Conservation (phyloP, 257 asterid species). For the Solanum pinnatisectum region DNA sequence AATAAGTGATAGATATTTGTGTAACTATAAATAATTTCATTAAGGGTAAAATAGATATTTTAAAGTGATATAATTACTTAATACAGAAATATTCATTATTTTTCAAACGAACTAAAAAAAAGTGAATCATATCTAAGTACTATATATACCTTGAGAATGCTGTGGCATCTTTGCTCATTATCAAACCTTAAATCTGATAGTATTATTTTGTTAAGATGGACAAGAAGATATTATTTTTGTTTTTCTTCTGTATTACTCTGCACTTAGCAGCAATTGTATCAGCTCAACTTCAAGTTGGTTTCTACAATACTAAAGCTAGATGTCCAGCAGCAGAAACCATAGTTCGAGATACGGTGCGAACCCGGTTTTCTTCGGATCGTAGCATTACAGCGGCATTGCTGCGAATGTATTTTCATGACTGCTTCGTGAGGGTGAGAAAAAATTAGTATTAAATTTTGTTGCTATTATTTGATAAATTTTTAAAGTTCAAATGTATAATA, state of each 20-base stretch:
- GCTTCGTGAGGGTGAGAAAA: constrained; percentile 52
- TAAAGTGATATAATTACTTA: too few relatives aligned
- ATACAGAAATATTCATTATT: too few relatives aligned
- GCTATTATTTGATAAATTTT: background rate
- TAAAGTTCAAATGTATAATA: background rate
- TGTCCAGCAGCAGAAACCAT: constrained; percentile 53
- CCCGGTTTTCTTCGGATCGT: constrained; percentile 31
- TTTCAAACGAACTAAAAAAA: too few relatives aligned
- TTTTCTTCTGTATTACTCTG: constrained; percentile 11
- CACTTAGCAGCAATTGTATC: constrained; percentile 14
- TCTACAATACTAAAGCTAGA: constrained; percentile 23
- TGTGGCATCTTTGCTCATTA: background rate
- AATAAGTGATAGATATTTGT: too few relatives aligned
- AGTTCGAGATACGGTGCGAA: constrained; percentile 36
- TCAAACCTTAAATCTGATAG: background rate
- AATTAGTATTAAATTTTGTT: background rate
- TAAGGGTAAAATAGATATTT: too few relatives aligned
- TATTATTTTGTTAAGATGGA: constrained; percentile 11
- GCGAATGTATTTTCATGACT: constrained; percentile 80
- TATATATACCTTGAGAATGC: background rate
- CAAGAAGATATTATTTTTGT: background rate
- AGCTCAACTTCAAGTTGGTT: constrained; percentile 49
- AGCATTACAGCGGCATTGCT: constrained; percentile 69
- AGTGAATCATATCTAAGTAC: too few relatives aligned
- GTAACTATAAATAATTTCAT: too few relatives aligned